Conservation (phyloP, 805 yeast genomes). For the Ogataea ganodermae region DNA sequence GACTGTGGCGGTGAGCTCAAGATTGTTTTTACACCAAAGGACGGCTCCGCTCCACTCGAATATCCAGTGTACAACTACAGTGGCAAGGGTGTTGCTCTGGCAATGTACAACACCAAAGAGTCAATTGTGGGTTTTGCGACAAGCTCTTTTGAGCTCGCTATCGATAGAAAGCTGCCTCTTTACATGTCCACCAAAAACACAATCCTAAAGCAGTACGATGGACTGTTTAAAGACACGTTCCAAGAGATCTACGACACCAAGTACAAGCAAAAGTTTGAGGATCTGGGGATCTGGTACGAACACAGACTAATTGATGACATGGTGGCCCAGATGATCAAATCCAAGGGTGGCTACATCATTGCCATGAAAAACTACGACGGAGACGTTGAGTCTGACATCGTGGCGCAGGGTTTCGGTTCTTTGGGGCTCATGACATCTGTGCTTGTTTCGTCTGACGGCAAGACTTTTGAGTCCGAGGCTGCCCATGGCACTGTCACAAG, state of each 20-base stretch:
- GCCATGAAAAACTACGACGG: slow-evolving; percentile 99
- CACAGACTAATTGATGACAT: slow-evolving; percentile 96
- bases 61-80: slow-evolving; percentile 68
- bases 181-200: slow-evolving; percentile 94
- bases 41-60: slow-evolving; percentile 57
- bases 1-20: slow-evolving; percentile 75
- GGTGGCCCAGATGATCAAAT: slow-evolving; percentile 98
- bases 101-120: slow-evolving; percentile 95
- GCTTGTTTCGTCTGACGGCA: slow-evolving; percentile 95
- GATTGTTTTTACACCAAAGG: slow-evolving; percentile 71
- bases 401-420: slow-evolving; percentile 98
- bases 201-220: slow-evolving; percentile 90
- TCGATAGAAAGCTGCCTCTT: slow-evolving; percentile 74
- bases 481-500: slow-evolving; percentile 99
- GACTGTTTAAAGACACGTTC: slow-evolving; percentile 92
- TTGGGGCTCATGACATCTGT: slow-evolving; percentile 97
- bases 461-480: slow-evolving; percentile 93
- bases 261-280: slow-evolving; percentile 73
- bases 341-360: slow-evolving; percentile 91
- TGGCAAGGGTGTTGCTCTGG: slow-evolving; percentile 78
- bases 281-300: slow-evolving; percentile 89
- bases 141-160: slow-evolving; percentile 85
- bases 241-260: slow-evolving; percentile 72
- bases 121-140: slow-evolving; percentile 91
- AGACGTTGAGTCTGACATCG: slow-evolving; percentile 94